Evolutionary conservation across 1,284 basidiomycete species (phyloP).

Genomic region (Papiliotrema terrestris): DNA sequence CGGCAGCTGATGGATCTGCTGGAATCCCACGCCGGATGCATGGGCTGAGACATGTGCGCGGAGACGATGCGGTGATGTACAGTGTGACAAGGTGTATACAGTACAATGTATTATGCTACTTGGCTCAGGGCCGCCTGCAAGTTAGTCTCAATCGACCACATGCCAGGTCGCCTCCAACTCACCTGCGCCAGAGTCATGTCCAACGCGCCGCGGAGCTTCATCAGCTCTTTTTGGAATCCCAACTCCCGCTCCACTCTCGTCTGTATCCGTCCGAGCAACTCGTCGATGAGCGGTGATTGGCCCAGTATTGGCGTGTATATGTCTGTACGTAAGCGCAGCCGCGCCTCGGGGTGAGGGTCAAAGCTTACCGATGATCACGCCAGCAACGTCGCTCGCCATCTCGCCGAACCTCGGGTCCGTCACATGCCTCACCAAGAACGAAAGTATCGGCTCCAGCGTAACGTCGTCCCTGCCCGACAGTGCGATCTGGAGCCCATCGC

Average conservation of each 20-base stretch:
- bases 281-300: conserved; percentile 88
- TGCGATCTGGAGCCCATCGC: conserved; percentile 83
- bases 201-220: conserved; percentile 78
- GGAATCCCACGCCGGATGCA: no score
- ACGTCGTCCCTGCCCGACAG: conserved; percentile 90
- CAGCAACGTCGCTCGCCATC: conserved; percentile 77
- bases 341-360: not conserved
- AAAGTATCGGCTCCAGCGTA: conserved; percentile 83
- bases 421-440: conserved; percentile 78
- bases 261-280: conserved; percentile 75
- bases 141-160: not conserved
- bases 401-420: conserved; percentile 88
- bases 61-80: no score
- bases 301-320: conserved; percentile 88
- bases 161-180: not conserved
- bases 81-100: no score
- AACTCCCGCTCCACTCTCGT: conserved; percentile 82
- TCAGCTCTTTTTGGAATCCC: conserved; percentile 82
- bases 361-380: conserved; percentile 75
- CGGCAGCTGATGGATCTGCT: no score
- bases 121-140: conserved; percentile 18
- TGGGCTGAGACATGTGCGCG: no score
- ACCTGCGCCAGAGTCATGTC: conserved; percentile 79
- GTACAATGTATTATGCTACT: conserved; percentile 1
- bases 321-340: conserved; percentile 54